Base-by-base conservation (phyloP, 2,329 filamentous ascomycete genomes). In the Tolypocladium pustulatum region DNA sequence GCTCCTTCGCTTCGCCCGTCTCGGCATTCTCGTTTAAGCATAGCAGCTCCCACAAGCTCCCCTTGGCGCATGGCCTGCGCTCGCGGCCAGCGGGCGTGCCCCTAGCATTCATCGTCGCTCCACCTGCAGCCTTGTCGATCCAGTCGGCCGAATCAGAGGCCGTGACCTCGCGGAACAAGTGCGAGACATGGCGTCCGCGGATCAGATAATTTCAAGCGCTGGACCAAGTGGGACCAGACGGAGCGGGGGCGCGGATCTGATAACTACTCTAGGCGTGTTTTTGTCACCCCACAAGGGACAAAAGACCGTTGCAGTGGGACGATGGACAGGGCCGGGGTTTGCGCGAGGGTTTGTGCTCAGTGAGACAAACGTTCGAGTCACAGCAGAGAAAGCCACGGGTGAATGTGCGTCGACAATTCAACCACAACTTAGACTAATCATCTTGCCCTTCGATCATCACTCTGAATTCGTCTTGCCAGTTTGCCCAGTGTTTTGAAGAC, bases 211-310 rank as follows among this genome's bases (percentile, higher is more conserved):
- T n/a, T 36, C 27, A 27, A 37, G 38, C 9, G 32, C 3, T 15
- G 34, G 30, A 34, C 38, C 22, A 43, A 32, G 54, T 55, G 54
- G 37, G 54, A 8, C 22, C 34, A 9, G 25, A 49, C 25, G 43
- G 25, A 30, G 54, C 37, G 57, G 38, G 37, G 46, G 17, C 20
- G 57, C 52, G 57, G 53, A 55, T 55, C 57, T 43, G 51, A 55
- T 58, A 51, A 51, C 40, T 57, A 22, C 51, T 51, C 40, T n/a
- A 6, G 32, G 55, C n/a, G 17, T n/a, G 15, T 17, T 52, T n/a
- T 17, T 49, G 41, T 22, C 12, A 5, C 15, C 27, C 25, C 6
- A 2, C 6, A 13, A 43, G 10, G 46, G 25, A 49, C 43, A 51
- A 30, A 20, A 49, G 25, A 25, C 20, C 25, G 7, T 32, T 30